phyloP scores from a whole-genome alignment of 169 alveolate genomes.

The Eimeria sp. region DNA sequence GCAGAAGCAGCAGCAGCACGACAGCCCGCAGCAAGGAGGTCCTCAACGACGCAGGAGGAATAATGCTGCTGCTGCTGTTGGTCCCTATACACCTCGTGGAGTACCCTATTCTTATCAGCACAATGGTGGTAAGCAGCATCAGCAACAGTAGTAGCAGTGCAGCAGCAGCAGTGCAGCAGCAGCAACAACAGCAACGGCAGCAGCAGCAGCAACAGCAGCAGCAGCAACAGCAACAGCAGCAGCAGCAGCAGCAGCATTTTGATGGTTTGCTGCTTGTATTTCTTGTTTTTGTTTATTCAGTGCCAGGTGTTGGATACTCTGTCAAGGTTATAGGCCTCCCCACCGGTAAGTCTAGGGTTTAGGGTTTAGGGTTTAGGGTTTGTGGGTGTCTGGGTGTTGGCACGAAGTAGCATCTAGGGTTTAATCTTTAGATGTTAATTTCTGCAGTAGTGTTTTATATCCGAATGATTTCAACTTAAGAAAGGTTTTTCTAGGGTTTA shows the following conservation, averaged over 20 bases:
- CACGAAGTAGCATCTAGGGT: neutral
- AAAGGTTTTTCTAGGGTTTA: neutral
- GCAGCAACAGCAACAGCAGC: neutral
- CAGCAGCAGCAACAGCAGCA: neutral
- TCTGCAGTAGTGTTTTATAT: too few relatives aligned
- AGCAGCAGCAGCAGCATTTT: neutral
- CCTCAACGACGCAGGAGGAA: neutral
- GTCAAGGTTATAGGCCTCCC: slow-evolving; percentile 54
- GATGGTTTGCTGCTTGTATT: neutral
- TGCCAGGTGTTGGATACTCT: slow-evolving; percentile 33
- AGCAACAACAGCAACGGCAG: neutral
- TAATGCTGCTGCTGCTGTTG: slow-evolving; percentile 25
- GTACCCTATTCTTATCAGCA: neutral
- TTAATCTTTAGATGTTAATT: neutral
- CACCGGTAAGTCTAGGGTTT: slow-evolving; percentile 16
- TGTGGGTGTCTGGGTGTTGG: neutral
- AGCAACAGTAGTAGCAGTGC: too few relatives aligned
- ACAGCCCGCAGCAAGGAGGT: slow-evolving; percentile 10
- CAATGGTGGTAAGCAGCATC: slow-evolving; percentile 31
- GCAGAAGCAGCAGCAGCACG: neutral
- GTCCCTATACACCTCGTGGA: slow-evolving; percentile 1
- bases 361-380: slow-evolving; percentile 45
- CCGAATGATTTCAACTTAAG: too few relatives aligned
- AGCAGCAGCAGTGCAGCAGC: too few relatives aligned
- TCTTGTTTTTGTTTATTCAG: slow-evolving; percentile 2